phyloP scores from a whole-genome alignment of 2,329 filamentous ascomycete species.

The Harringtonia aguacate region DNA sequence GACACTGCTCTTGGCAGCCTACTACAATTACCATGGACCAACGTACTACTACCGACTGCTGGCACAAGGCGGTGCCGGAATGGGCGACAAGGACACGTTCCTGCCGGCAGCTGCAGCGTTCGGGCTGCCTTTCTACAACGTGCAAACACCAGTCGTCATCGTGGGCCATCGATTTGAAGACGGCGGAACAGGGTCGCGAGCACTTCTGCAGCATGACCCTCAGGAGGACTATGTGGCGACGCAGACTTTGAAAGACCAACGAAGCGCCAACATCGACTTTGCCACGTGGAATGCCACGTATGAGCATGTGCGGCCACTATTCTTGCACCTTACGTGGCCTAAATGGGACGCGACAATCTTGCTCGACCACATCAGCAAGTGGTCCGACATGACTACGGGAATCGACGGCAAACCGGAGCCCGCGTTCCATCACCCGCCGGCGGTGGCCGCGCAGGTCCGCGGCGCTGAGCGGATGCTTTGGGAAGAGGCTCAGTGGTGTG shows the following conservation, averaged over 20 bases:
- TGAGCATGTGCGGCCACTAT: conserved; percentile 15
- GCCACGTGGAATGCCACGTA: conserved; percentile 2
- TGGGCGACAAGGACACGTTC: conserved; percentile 40
- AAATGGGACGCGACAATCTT: conserved; percentile 22
- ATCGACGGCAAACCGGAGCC: conserved; percentile 15
- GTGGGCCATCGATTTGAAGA: conserved; percentile 21
- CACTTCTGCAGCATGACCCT: conserved; percentile 19
- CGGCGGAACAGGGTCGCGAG: conserved; percentile 14
- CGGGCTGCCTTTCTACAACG: conserved; percentile 25
- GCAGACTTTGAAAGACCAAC: neutral
- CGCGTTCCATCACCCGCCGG: conserved; percentile 17
- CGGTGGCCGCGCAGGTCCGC: conserved; percentile 15
- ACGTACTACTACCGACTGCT: conserved; percentile 37
- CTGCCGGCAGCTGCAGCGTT: conserved; percentile 29
- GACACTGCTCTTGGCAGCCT: conserved; percentile 35
- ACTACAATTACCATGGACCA: conserved; percentile 46
- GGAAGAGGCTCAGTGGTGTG: conserved; percentile 19
- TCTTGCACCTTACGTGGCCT: conserved; percentile 23
- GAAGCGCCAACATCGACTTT: neutral
- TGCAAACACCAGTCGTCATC: conserved; percentile 19
- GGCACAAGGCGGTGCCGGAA: conserved; percentile 29
- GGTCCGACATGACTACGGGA: conserved; percentile 13
- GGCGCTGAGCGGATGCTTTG: conserved; percentile 23
- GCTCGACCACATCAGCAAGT: conserved; percentile 11
- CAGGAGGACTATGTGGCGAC: conserved; percentile 15